These are phyloP conservation scores for Heterobasidion parviporum DNA, from an alignment of 1,284 basidiomycete species.

Conservation along the genomic window DNA sequence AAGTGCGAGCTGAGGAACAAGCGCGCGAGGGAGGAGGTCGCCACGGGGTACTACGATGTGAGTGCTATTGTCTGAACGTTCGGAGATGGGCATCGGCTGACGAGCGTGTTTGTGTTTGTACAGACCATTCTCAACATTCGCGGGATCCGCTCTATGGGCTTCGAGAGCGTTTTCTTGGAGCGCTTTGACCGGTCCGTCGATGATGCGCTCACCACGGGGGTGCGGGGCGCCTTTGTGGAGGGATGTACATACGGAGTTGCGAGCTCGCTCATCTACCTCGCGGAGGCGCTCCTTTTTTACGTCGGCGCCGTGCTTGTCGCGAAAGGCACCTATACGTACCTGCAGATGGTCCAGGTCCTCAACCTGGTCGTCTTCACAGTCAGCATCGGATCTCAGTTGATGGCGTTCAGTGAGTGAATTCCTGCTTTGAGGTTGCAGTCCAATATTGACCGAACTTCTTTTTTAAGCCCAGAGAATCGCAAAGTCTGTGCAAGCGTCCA, in stretches of 20 bases:
- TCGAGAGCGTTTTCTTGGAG: slow-evolving; percentile 66
- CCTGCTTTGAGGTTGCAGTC: not conserved
- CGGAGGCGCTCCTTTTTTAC: slow-evolving; percentile 87
- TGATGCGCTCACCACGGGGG: slow-evolving; percentile 59
- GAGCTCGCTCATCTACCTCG: slow-evolving; percentile 78
- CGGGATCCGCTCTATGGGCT: slow-evolving; percentile 85
- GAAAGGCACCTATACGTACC: slow-evolving; percentile 76
- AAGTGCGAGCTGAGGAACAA: slow-evolving; percentile 79
- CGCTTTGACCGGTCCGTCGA: slow-evolving; percentile 62
- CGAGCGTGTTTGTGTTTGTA: slow-evolving; percentile 6
- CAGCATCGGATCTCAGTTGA: slow-evolving; percentile 83
- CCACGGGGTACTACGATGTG: slow-evolving; percentile 82
- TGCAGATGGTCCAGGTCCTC: slow-evolving; percentile 84
- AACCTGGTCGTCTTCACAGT: slow-evolving; percentile 91
- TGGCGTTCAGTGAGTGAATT: slow-evolving; percentile 72
- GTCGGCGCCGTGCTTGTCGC: slow-evolving; percentile 81
- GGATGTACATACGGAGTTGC: slow-evolving; percentile 80
- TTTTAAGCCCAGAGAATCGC: slow-evolving; percentile 67
- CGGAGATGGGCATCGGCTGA: not conserved
- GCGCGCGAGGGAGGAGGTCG: slow-evolving; percentile 75
- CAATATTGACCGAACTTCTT: slow-evolving; percentile 9
- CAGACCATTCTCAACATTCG: slow-evolving; percentile 82
- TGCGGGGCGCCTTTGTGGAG: slow-evolving; percentile 73
- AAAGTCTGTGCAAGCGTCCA: slow-evolving; percentile 73
- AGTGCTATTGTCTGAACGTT: slow-evolving; percentile 7